Conservation (phyloP, 345 rosid genomes). For the Ricinus communis region DNA sequence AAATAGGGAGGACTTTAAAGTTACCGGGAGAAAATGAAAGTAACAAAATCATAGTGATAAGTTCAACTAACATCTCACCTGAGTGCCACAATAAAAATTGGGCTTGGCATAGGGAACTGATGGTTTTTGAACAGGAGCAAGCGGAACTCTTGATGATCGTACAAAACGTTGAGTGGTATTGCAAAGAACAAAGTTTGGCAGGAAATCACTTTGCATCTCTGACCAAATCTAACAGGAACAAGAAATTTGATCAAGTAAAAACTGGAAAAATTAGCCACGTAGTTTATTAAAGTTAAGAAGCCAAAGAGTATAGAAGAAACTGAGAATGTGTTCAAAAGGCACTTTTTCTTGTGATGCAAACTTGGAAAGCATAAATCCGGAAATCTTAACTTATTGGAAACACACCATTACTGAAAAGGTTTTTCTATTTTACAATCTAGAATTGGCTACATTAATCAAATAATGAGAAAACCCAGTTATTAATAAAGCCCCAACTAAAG, state of each 20-base stretch:
- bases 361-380: not conserved
- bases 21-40: not conserved
- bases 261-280: not conserved
- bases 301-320: too few relatives aligned
- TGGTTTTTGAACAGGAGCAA: constrained; percentile 82
- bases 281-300: too few relatives aligned
- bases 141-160: constrained; percentile 72
- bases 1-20: not conserved
- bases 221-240: constrained; percentile 78
- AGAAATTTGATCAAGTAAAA: constrained; percentile 14
- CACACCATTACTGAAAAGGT: not conserved
- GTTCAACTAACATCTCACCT: constrained; percentile 49
- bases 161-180: constrained; percentile 95
- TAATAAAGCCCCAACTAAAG: not conserved
- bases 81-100: constrained; percentile 91
- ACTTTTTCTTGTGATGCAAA: not conserved
- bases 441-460: not conserved
- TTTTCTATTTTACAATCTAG: not conserved
- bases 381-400: not conserved
- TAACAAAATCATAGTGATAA: constrained; percentile 3
- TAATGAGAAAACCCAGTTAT: not conserved
- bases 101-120: constrained; percentile 91
- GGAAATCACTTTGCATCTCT: constrained; percentile 96
- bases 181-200: constrained; percentile 96
- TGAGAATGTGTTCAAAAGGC: not conserved